Evolutionary conservation across 106 monocot genomes (phyloP), one percentile per base, ranked within the genome.

Genomic region (Narthecium ossifragum): DNA sequence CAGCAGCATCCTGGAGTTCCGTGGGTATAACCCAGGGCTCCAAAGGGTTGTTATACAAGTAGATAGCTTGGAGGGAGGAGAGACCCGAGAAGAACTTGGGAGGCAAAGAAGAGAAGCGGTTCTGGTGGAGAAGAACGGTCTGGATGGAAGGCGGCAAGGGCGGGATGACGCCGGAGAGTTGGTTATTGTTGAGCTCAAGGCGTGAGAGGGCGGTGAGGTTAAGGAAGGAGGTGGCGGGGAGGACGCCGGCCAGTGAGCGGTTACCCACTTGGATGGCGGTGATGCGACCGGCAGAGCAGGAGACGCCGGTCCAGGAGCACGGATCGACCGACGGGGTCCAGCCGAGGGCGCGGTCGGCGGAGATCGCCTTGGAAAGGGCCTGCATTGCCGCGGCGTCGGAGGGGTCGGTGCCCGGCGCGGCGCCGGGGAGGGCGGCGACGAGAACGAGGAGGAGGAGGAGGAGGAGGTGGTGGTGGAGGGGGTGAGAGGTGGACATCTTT

Each of bases 31-130:
- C 8, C 86, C 86, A 87, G 4, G 86, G 65, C 7, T 41, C 23
- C 32, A 87, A 75, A 17, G 86, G 81, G 65, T 87, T 87, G 57
- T 55, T 5, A 50, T 81, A 81, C 30, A 87, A 72, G 43, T 57
- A 81, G 21, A 59, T 72, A 18, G 71, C 21, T 27, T 53, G 61
- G 7, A 87, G 69, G 23, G 71, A 62, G 32, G 71, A 52, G 46
- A 81, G 62, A 14, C 75, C 74, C 46, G 67, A 18, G 75, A 87
- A 81, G 69, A 87, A 73, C 39, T 51, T 39, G 13, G 64, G 14
- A 32, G 86, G 78, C 50, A 81, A 55, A 55, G 67, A 74, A 53
- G 75, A 51, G 72, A 87, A 87, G 31, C 15, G 36, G 71, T 87
- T 87, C 51, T 52, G 18, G 59, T 87, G 78, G 46, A 87, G 78